Evolutionary conservation across 768 basidiomycete species (phyloP).

Genomic region (Suillus subalutaceus): DNA sequence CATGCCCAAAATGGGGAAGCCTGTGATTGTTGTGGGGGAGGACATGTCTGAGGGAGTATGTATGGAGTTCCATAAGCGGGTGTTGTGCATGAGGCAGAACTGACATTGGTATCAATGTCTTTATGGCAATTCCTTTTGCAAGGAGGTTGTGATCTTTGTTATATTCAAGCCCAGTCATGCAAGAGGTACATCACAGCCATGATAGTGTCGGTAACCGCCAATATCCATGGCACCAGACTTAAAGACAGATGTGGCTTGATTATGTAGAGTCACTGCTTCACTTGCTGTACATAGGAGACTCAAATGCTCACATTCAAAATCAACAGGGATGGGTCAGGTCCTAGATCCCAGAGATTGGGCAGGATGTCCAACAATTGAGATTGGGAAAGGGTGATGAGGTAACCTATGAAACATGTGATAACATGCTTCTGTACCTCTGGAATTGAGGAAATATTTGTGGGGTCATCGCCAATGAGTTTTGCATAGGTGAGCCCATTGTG

Average conservation of each 20-base stretch:
- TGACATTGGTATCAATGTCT: too few relatives aligned
- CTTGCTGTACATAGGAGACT: not conserved
- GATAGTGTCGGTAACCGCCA: not conserved
- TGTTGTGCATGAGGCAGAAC: too few relatives aligned
- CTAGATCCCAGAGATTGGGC: conserved; percentile 3
- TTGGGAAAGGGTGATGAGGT: not conserved
- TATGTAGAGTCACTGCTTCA: not conserved
- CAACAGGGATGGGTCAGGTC: not conserved
- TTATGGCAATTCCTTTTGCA: too few relatives aligned
- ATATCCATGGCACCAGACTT: not conserved
- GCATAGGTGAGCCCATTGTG: not conserved
- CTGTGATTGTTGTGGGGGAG: too few relatives aligned
- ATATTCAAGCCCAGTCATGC: too few relatives aligned
- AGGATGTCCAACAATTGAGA: not conserved
- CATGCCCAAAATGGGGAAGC: too few relatives aligned
- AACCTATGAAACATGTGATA: not conserved
- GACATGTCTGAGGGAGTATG: too few relatives aligned
- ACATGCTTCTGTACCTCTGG: not conserved
- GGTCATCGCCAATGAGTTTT: not conserved
- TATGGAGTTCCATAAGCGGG: too few relatives aligned
- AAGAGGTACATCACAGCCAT: conserved; percentile 8
- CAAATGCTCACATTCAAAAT: not conserved
- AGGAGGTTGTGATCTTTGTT: too few relatives aligned
- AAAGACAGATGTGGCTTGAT: not conserved
- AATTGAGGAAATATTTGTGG: not conserved